These are phyloP conservation scores for Phytophthora ohioensis DNA, from an alignment of 352 stramenopile genomes.

Conservation along the genomic window DNA sequence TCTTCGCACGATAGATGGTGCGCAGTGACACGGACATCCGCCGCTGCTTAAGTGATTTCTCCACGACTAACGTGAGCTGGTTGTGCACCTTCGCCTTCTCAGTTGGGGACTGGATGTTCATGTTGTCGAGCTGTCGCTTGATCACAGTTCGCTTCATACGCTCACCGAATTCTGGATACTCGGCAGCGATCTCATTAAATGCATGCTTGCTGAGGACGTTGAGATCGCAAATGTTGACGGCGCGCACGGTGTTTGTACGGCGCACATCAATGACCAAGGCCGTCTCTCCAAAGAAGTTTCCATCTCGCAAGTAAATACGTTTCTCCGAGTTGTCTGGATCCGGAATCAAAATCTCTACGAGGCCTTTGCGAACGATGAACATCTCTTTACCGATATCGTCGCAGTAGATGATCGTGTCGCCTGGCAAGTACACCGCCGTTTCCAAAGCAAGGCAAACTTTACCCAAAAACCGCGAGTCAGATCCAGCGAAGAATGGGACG, in stretches of 20 bases:
- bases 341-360: constrained; percentile 80
- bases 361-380: constrained; percentile 88
- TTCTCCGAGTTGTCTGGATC: constrained; percentile 60
- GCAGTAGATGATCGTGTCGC: constrained; percentile 84
- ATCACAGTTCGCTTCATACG: constrained; percentile 86
- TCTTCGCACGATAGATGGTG: constrained; percentile 84
- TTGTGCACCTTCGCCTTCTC: constrained; percentile 84
- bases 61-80: constrained; percentile 78
- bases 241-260: constrained; percentile 78
- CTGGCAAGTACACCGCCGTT: constrained; percentile 80
- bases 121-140: constrained; percentile 85
- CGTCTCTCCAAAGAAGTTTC: constrained; percentile 83
- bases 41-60: constrained; percentile 80
- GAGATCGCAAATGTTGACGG: constrained; percentile 82
- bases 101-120: constrained; percentile 79
- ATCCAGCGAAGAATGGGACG: constrained; percentile 82
- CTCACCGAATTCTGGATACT: constrained; percentile 83
- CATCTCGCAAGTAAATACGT: constrained; percentile 76
- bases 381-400: constrained; percentile 88
- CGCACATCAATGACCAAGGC: constrained; percentile 84
- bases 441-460: constrained; percentile 82
- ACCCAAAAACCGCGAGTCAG: constrained; percentile 75
- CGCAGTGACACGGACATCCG: constrained; percentile 78
- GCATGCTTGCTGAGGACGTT: constrained; percentile 82
- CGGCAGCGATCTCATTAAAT: constrained; percentile 85